Evolutionary conservation across 805 yeast species (phyloP).

Genomic region (Metschnikowia vanudenii): DNA sequence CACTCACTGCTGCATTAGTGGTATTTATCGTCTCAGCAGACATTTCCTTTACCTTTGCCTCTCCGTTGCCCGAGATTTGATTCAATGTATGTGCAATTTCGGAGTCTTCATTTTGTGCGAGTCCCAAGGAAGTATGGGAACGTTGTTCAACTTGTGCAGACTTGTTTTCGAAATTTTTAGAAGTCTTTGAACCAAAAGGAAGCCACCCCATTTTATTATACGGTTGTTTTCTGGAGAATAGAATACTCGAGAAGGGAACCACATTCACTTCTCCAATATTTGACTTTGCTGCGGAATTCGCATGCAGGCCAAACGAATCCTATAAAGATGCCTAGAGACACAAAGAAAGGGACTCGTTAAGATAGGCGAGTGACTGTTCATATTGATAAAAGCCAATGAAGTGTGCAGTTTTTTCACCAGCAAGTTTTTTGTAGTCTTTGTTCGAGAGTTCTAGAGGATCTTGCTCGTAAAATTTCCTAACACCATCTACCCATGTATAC

Average conservation of each 20-base stretch:
- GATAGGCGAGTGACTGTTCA: slow-evolving; percentile 15
- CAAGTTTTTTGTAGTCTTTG: slow-evolving; percentile 7
- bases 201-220: slow-evolving; percentile 17
- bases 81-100: slow-evolving; percentile 21
- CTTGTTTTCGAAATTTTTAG: not conserved
- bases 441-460: not conserved
- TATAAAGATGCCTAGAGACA: slow-evolving; percentile 13
- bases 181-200: slow-evolving; percentile 12
- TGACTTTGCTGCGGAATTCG: not conserved
- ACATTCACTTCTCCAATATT: not conserved
- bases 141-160: slow-evolving; percentile 17
- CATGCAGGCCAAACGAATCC: slow-evolving; percentile 5
- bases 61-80: slow-evolving; percentile 16
- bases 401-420: slow-evolving; percentile 1
- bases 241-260: too few species aligned
- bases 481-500: slow-evolving; percentile 16
- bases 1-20: slow-evolving; percentile 24
- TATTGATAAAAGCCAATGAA: slow-evolving; percentile 16
- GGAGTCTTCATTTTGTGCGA: slow-evolving; percentile 14
- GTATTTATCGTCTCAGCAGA: slow-evolving; percentile 12
- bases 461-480: slow-evolving; percentile 7
- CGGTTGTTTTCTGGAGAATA: too few species aligned
- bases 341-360: slow-evolving; percentile 14
- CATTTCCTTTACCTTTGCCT: slow-evolving; percentile 12
- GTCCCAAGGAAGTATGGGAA: slow-evolving; percentile 17